Evolutionary conservation across 2,329 filamentous ascomycete genomes (phyloP), one percentile per base, ranked within the genome.

Genomic region (Talaromyces funiculosus): DNA sequence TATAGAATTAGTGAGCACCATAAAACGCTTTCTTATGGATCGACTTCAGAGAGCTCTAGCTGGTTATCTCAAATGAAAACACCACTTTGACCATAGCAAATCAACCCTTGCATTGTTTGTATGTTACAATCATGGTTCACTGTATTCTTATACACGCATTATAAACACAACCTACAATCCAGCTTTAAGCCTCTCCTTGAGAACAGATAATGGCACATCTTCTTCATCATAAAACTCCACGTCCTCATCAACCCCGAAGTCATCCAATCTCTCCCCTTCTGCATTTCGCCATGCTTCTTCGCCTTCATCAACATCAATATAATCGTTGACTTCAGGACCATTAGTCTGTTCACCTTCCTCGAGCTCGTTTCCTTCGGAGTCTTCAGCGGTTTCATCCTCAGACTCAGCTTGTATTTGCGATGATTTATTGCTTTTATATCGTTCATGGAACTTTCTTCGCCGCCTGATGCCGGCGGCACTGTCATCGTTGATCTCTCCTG

Each of bases 241-340:
- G 31, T 85, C 83, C 68, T 87, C 85, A 66, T 87, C 85, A 3
- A 88, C 83, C 0, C 85, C 85, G 68, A 86, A 88, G 64, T 88
- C 85, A 18, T 81, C 75, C 22, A 88, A 72, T 20, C 84, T 72
- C 64, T 87, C 85, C 3, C 85, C 85, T 67, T 87, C 85, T 0
- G 82, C 80, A 66, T 86, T 86, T 29, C 78, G 78, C 85, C 85
- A 88, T 0, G 75, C 80, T 72, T 86, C 84, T 69, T 86, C 84
- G 4, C 84, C 83, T 63, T 78, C 77, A 57, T 72, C 69, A 10
- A 67, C 66, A 3, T 65, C 66, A 14, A 66, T 45, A 40, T 58
- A 33, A 29, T 29, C 45, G 43, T 42, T 45, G 16, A 37, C 16
- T 18, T 40, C 60, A 31, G 22, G 29, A 10, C 14, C 63, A 1